Evolutionary conservation across 352 stramenopile species (phyloP).

Genomic region (Globisporangium parvum): DNA sequence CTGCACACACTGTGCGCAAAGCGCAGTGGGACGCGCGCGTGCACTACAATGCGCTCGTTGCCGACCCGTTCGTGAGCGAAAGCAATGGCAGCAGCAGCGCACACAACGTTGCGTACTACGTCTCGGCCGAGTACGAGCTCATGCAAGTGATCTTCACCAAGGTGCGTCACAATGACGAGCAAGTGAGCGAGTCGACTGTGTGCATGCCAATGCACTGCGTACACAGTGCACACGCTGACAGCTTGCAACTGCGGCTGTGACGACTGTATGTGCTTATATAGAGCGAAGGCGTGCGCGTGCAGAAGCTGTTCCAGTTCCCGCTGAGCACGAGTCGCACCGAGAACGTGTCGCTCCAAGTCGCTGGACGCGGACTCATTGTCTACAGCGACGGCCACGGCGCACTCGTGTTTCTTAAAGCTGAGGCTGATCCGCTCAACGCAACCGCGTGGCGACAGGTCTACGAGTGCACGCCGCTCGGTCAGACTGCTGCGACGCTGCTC

Average conservation of each 20-base stretch:
- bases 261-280: slow-evolving; percentile 8
- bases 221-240: neutral
- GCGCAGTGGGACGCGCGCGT: slow-evolving; percentile 70
- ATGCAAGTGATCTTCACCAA: slow-evolving; percentile 43
- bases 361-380: slow-evolving; percentile 49
- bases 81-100: slow-evolving; percentile 10
- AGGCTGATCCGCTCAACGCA: slow-evolving; percentile 15
- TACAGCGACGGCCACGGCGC: slow-evolving; percentile 56
- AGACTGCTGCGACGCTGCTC: slow-evolving; percentile 29
- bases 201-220: neutral
- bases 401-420: slow-evolving; percentile 44
- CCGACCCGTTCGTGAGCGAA: slow-evolving; percentile 49
- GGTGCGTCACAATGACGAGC: slow-evolving; percentile 5
- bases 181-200: no score
- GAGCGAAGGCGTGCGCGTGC: slow-evolving; percentile 15
- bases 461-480: slow-evolving; percentile 39
- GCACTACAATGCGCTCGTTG: slow-evolving; percentile 53
- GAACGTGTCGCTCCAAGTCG: slow-evolving; percentile 58
- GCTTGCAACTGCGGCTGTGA: neutral
- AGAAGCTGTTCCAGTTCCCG: slow-evolving; percentile 34
- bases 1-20: slow-evolving; percentile 45
- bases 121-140: slow-evolving; percentile 55
- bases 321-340: slow-evolving; percentile 34
- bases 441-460: slow-evolving; percentile 39
- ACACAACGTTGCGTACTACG: slow-evolving; percentile 51